Base-by-base conservation (phyloP, 2,329 filamentous ascomycete species). In the Sclerotinia sclerotiorum region DNA sequence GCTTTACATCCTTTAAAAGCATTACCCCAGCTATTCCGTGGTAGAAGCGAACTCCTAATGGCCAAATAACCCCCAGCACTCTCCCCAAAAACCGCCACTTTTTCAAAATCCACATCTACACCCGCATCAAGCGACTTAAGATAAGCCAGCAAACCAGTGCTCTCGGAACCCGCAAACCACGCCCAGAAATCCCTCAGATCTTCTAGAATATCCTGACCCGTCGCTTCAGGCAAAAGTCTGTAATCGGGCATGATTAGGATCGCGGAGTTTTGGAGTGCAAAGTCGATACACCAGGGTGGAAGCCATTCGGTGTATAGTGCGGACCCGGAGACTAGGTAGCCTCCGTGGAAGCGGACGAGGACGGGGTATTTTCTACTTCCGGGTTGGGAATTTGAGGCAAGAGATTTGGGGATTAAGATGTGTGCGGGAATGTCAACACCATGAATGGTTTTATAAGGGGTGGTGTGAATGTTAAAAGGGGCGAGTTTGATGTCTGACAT, bases 201-300 rank as follows among this genome's bases (percentile, higher is more conserved):
- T 5, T 79, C 72, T 32, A 84, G 76, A 68, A 84, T 82, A 21
- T 85, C 81, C 3, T 75, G 62, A 46, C 81, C 81, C 27, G 68
- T 81, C 61, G 80, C 76, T 69, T 85, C 83, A 29, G 84, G 84
- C n/a, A 83, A 68, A 3, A 85, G 79, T 13, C 84, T 82, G 75
- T 86, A 83, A 74, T 84, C 82, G 0, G 83, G 81, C 3, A 79
- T 76, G 8, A 85, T 72, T 39, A 82, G 74, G 32, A 85, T 79
- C 24, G 83, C 81, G 8, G 17, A 24, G 19, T 27, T 64, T 1
- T 27, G 10, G 15, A 42, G 15, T 10, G 42, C 61, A n/a, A 64
- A 48, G 35, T 64, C 39, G 0, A 64, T n/a, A 2, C 5, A 17
- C 61, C 61, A 64, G 6, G 17, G 1, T 13, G 49, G 15, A 21